Evolutionary conservation across 2,329 filamentous ascomycete species (phyloP).

Genomic region (Phialophora macrospora): DNA sequence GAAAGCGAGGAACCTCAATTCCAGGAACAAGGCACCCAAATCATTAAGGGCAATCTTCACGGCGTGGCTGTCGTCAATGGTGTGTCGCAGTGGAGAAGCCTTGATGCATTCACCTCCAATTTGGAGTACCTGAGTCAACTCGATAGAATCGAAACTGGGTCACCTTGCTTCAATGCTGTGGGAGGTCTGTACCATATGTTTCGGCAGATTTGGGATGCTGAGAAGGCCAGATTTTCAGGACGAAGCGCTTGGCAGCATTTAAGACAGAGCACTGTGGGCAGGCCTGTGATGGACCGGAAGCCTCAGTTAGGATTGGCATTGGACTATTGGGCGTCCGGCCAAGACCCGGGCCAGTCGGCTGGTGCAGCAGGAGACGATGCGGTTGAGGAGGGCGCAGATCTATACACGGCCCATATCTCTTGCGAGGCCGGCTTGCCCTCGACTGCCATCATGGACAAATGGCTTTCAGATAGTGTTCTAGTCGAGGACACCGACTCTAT

Average conservation of each 20-base stretch:
- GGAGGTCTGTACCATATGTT: constrained; percentile 51
- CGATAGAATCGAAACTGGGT: constrained; percentile 51
- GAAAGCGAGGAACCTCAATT: constrained; percentile 47
- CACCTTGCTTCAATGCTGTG: constrained; percentile 55
- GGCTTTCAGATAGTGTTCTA: constrained; percentile 48
- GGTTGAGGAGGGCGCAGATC: constrained; percentile 36
- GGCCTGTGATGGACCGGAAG: constrained; percentile 49
- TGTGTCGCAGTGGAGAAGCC: constrained; percentile 39
- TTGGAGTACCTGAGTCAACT: constrained; percentile 52
- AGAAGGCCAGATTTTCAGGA: constrained; percentile 44
- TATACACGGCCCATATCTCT: constrained; percentile 49
- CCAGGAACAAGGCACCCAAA: constrained; percentile 50
- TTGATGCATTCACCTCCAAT: constrained; percentile 50
- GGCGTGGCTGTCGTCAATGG: constrained; percentile 44
- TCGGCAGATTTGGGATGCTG: constrained; percentile 51
- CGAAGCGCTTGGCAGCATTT: constrained; percentile 46
- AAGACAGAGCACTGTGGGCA: constrained; percentile 50
- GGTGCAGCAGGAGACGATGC: constrained; percentile 33
- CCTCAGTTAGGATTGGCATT: constrained; percentile 48
- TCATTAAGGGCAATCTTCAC: constrained; percentile 49
- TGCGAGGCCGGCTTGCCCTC: constrained; percentile 54
- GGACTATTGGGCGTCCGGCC: constrained; percentile 48
- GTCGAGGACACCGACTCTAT: constrained; percentile 40
- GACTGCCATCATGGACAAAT: constrained; percentile 51
- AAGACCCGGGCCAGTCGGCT: constrained; percentile 40